A percentile compares a stretch with the other conserved stretches of the same genome.
Conservation (phyloP, 495 filamentous ascomycete genomes). For the Talaromyces proteolyticus region DNA sequence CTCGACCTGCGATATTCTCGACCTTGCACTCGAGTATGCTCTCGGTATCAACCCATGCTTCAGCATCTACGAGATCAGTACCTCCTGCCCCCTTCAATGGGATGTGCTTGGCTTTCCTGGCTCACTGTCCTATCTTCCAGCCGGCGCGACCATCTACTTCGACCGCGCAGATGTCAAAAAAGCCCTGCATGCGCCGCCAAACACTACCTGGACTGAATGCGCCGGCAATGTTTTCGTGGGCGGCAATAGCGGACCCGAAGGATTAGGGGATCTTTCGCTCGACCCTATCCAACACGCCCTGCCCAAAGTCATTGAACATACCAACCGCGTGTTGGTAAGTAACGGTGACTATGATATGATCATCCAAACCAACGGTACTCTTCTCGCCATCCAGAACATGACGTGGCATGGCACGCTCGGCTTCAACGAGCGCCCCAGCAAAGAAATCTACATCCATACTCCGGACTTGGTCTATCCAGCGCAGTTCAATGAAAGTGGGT, state of each 20-base stretch:
- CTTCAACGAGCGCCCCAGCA: slow-evolving; percentile 39
- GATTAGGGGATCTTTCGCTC: slow-evolving; percentile 31
- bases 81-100: slow-evolving; percentile 36
- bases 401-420: slow-evolving; percentile 62
- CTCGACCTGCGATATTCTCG: slow-evolving; percentile 46
- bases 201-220: slow-evolving; percentile 39
- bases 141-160: slow-evolving; percentile 48
- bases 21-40: slow-evolving; percentile 38
- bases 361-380: slow-evolving; percentile 56
- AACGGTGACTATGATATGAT: slow-evolving; percentile 57
- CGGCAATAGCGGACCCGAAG: slow-evolving; percentile 24
- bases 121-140: slow-evolving; percentile 28
- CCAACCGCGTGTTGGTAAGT: slow-evolving; percentile 52
- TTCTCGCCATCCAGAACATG: slow-evolving; percentile 62
- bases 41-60: slow-evolving; percentile 54
- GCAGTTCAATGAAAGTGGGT: slow-evolving; percentile 24
- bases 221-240: slow-evolving; percentile 38
- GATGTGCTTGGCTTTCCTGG: slow-evolving; percentile 44
- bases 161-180: slow-evolving; percentile 50
- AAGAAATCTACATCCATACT: slow-evolving; percentile 30
- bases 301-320: slow-evolving; percentile 55
- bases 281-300: slow-evolving; percentile 45
- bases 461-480: slow-evolving; percentile 26
- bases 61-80: slow-evolving; percentile 50
- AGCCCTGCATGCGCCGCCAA: slow-evolving; percentile 50